Percentiles rank a stretch among this genome's conserved stretches.
These are phyloP conservation scores for Xylaria nigripes DNA, from an alignment of 495 filamentous ascomycete genomes.

Conservation along the genomic window DNA sequence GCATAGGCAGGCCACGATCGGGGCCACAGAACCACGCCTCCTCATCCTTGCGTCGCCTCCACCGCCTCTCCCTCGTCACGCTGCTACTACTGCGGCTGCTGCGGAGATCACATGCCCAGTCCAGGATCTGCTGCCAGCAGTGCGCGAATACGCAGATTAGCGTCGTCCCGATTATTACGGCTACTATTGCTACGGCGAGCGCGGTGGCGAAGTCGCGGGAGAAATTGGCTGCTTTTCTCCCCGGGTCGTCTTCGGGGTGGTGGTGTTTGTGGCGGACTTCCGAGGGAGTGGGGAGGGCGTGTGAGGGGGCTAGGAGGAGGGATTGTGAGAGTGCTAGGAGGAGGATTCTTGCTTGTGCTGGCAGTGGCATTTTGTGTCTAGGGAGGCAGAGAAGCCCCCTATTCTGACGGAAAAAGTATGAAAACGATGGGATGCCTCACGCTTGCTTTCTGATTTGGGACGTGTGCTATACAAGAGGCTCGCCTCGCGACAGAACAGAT, in stretches of 20 bases:
- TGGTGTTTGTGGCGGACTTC: not conserved
- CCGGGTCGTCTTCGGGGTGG: not conserved
- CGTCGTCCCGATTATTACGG: conserved; percentile 7
- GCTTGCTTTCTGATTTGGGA: no score
- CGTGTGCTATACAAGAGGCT: no score
- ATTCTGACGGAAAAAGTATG: not conserved
- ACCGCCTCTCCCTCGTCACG: not conserved
- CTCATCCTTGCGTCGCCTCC: not conserved
- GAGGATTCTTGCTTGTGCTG: not conserved
- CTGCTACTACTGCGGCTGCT: not conserved
- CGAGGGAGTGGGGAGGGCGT: not conserved
- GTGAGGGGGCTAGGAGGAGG: not conserved
- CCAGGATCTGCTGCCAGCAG: conserved; percentile 18
- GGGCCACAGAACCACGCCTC: conserved; percentile 2
- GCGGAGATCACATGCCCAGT: not conserved
- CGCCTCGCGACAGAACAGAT: no score
- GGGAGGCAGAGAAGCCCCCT: not conserved
- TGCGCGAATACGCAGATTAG: conserved; percentile 20
- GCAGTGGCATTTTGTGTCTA: not conserved
- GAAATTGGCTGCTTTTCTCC: conserved; percentile 3
- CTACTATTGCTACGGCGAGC: conserved; percentile 6
- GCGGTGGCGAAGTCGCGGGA: conserved; percentile 17
- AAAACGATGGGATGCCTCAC: no score
- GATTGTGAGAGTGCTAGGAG: not conserved
- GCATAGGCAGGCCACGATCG: conserved; percentile 3